Conservation (phyloP, 2,329 filamentous ascomycete genomes). For the Aspergillus glaucus region DNA sequence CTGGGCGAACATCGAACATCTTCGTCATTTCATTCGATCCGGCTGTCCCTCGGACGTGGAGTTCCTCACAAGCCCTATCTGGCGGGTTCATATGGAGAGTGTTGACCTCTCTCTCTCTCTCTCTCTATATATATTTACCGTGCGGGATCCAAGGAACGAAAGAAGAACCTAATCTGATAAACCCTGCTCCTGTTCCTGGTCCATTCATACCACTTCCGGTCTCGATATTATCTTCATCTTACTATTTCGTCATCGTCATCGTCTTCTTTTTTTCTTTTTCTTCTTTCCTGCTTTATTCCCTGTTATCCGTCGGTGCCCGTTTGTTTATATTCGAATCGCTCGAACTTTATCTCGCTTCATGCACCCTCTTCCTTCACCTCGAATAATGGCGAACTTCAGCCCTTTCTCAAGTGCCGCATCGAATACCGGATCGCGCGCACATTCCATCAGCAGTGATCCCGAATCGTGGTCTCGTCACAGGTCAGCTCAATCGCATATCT, state of each 20-base stretch:
- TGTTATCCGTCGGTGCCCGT: no score
- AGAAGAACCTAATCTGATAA: background rate
- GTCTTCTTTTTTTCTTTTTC: background rate
- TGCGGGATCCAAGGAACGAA: background rate
- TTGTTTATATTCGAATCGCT: no score
- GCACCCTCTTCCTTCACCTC: constrained; percentile 25
- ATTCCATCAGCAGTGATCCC: constrained; percentile 24
- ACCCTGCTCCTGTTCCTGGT: background rate
- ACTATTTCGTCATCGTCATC: background rate
- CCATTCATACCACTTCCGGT: constrained; percentile 1
- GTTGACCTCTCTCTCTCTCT: background rate
- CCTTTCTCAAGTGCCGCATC: constrained; percentile 24
- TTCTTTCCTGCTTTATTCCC: background rate
- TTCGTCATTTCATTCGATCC: background rate
- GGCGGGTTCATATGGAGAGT: background rate
- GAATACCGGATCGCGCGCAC: constrained; percentile 23
- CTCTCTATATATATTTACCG: background rate
- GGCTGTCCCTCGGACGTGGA: background rate
- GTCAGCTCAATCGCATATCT: constrained; percentile 23
- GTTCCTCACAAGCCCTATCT: background rate
- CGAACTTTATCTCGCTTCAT: constrained; percentile 17
- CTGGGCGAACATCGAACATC: background rate
- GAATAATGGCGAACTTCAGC: constrained; percentile 22
- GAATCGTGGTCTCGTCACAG: constrained; percentile 29
- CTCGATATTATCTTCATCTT: background rate